Conservation (phyloP, 768 basidiomycete species). For the Auricularia cornea region DNA sequence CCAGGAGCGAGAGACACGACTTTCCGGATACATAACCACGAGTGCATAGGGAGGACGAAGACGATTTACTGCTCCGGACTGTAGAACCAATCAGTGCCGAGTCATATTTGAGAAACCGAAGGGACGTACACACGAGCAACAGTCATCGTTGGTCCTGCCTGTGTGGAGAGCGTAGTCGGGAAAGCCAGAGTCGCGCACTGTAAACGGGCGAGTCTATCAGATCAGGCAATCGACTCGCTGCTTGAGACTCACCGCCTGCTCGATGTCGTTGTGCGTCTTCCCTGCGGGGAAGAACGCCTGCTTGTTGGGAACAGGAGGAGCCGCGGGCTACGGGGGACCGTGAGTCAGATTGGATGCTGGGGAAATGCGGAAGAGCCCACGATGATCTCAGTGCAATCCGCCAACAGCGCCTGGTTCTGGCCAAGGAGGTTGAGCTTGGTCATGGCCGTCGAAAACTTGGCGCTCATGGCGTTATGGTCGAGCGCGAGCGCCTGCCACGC, state of each 20-base stretch:
- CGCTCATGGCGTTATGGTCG: slow-evolving; percentile 19
- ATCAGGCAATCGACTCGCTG: too few species aligned
- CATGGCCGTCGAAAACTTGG: slow-evolving; percentile 25
- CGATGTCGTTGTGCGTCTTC: slow-evolving; percentile 20
- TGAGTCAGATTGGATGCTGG: background rate
- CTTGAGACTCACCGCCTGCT: slow-evolving; percentile 15
- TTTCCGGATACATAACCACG: too few species aligned
- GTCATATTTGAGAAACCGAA: background rate
- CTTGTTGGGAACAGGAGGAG: slow-evolving; percentile 1
- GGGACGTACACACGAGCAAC: background rate
- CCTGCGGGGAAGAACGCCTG: slow-evolving; percentile 20
- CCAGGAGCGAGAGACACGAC: too few species aligned
- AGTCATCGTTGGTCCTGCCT: background rate
- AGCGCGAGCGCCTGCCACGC: slow-evolving; percentile 23
- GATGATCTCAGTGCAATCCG: slow-evolving; percentile 23
- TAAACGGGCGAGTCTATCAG: background rate
- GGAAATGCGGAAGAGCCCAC: background rate
- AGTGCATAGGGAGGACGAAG: too few species aligned
- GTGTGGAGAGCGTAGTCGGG: background rate
- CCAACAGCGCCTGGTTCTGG: slow-evolving; percentile 14
- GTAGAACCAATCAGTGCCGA: background rate
- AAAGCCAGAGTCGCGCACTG: background rate
- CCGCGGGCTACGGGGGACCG: background rate
- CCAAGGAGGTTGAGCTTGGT: slow-evolving; percentile 26
- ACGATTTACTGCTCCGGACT: background rate